A percentile compares a stretch with the other conserved stretches of the same genome.
Conservation (phyloP, 148 eudicot genomes). For the Rhododendron ovatum region DNA sequence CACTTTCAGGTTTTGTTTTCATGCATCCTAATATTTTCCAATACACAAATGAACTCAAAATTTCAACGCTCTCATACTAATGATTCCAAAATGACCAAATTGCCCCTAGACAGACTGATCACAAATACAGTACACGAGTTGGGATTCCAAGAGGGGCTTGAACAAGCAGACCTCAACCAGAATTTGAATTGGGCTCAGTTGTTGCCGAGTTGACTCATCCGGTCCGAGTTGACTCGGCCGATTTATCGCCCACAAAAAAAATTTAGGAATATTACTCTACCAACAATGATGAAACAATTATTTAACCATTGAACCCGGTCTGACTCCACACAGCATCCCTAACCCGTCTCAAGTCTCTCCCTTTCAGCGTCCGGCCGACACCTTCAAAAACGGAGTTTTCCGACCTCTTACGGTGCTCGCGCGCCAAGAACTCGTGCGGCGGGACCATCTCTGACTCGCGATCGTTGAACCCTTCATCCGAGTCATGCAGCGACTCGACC, state of each 20-base stretch:
- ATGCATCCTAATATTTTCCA: too few species aligned
- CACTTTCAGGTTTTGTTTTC: too few species aligned
- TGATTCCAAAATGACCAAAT: slow-evolving; percentile 10
- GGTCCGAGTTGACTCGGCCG: slow-evolving; percentile 14
- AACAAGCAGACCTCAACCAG: not conserved
- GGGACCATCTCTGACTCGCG: slow-evolving; percentile 51
- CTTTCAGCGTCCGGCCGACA: slow-evolving; percentile 84
- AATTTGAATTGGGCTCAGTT: slow-evolving; percentile 15
- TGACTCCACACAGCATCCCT: slow-evolving; percentile 94
- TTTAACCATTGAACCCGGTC: slow-evolving; percentile 86
- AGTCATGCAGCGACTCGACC: slow-evolving; percentile 69
- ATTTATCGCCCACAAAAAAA: slow-evolving; percentile 29
- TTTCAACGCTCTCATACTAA: not conserved
- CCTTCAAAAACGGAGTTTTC: slow-evolving; percentile 80
- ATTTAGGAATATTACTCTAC: not conserved
- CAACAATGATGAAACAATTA: not conserved
- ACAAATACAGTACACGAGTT: slow-evolving; percentile 1
- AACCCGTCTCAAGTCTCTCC: slow-evolving; percentile 87
- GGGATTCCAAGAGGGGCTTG: too few species aligned
- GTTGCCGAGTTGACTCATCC: slow-evolving; percentile 20
- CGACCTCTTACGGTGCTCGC: slow-evolving; percentile 39
- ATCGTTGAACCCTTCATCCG: slow-evolving; percentile 52
- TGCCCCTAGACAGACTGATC: slow-evolving; percentile 10
- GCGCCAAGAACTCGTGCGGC: slow-evolving; percentile 85
- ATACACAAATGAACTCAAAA: not conserved